Percentiles rank a stretch among this genome's conserved stretches.
Conservation (phyloP, 768 basidiomycete genomes). For the Tricholomella constricta region DNA sequence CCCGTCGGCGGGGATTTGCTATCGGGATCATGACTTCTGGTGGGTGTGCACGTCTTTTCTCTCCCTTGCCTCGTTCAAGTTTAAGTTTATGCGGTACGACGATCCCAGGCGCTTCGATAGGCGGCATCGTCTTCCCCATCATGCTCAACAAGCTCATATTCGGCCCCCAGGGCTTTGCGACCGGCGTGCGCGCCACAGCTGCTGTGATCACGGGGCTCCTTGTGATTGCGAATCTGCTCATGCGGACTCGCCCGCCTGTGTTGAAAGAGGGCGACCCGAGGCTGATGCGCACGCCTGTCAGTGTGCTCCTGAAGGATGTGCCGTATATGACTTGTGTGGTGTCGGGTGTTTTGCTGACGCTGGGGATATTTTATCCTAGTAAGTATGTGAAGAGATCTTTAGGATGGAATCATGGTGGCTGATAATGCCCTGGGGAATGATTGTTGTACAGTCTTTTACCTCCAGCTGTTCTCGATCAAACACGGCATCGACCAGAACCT, state of each 20-base stretch:
- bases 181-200: slow-evolving; percentile 46
- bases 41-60: background rate
- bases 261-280: background rate
- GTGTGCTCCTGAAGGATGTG: slow-evolving; percentile 35
- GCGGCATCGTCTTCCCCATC: slow-evolving; percentile 46
- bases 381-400: no score
- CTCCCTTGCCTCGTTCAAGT: background rate
- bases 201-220: slow-evolving; percentile 39
- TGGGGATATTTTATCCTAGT: slow-evolving; percentile 57
- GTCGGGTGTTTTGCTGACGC: slow-evolving; percentile 29
- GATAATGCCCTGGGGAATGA: no score
- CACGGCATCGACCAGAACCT: slow-evolving; percentile 40
- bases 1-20: slow-evolving; percentile 40
- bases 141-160: slow-evolving; percentile 52
- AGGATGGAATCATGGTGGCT: no score
- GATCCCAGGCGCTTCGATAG: slow-evolving; percentile 20
- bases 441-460: slow-evolving; percentile 56
- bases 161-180: slow-evolving; percentile 42
- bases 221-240: slow-evolving; percentile 33
- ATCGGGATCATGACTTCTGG: slow-evolving; percentile 48
- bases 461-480: slow-evolving; percentile 50
- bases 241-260: slow-evolving; percentile 24
- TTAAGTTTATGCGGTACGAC: slow-evolving; percentile 10
- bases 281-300: slow-evolving; percentile 24
- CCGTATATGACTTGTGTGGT: slow-evolving; percentile 32